Percentiles rank a stretch among this genome's conserved stretches.
These are phyloP conservation scores for Salix exigua DNA, from an alignment of 345 rosid genomes.

Conservation along the genomic window DNA sequence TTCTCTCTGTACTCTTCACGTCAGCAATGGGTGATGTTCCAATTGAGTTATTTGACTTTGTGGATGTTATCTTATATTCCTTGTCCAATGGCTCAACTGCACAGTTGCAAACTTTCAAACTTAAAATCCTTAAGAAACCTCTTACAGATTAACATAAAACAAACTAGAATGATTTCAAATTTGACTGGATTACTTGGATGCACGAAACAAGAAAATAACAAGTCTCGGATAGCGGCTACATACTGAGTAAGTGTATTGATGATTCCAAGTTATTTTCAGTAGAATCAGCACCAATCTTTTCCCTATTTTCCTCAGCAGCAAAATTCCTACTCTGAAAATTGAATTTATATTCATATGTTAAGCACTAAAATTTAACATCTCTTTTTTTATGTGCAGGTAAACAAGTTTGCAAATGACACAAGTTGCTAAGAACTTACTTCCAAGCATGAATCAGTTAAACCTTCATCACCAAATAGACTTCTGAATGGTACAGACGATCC, in stretches of 20 bases:
- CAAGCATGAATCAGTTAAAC: conserved; percentile 25
- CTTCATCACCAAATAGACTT: conserved; percentile 45
- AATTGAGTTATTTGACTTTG: not conserved
- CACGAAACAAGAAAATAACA: not conserved
- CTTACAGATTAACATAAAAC: not conserved
- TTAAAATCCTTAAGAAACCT: not conserved
- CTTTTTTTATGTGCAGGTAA: not conserved
- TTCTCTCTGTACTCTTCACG: conserved; percentile 20
- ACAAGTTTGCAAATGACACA: not conserved
- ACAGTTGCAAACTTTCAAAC: not conserved
- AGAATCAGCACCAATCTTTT: conserved; percentile 12
- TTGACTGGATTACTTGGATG: not conserved
- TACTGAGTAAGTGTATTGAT: conserved; percentile 37
- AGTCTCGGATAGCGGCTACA: not conserved
- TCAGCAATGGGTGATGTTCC: conserved; percentile 25
- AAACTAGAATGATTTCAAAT: not conserved
- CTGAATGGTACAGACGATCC: conserved; percentile 32
- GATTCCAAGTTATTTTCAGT: conserved; percentile 17
- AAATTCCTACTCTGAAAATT: conserved; percentile 31
- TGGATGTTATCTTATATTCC: conserved; percentile 12
- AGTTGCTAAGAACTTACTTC: conserved; percentile 36
- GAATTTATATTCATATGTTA: not conserved
- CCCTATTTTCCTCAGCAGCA: conserved; percentile 21
- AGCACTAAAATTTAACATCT: not conserved
- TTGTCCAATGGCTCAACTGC: conserved; percentile 25